Conservation (phyloP, 805 yeast species). For the Diddensiella transvaalensis region DNA sequence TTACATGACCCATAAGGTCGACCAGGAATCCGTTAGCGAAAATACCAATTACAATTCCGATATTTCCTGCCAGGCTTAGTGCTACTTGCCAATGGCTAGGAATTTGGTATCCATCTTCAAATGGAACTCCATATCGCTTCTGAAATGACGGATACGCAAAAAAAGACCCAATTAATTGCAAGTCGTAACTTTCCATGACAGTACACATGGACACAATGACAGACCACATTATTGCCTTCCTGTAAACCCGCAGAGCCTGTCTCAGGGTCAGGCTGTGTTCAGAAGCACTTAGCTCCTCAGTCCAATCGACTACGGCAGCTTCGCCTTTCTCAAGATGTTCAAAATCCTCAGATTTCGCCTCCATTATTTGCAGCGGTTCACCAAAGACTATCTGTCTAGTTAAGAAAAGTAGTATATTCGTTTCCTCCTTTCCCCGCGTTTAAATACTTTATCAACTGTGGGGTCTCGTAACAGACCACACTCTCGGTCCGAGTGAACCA, state of each 20-base stretch:
- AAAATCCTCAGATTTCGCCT: not conserved
- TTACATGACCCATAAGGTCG: conserved; percentile 45
- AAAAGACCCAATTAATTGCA: conserved; percentile 40
- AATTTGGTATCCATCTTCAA: not conserved
- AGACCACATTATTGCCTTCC: conserved; percentile 46
- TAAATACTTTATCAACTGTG: not conserved
- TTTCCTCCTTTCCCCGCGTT: not conserved
- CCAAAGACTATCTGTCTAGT: not conserved
- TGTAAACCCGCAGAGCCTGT: conserved; percentile 35
- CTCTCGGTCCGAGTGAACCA: not conserved
- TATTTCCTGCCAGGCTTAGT: conserved; percentile 16
- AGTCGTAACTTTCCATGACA: conserved; percentile 51
- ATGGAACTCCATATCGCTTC: conserved; percentile 37
- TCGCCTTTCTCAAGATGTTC: not conserved
- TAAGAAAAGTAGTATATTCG: not conserved
- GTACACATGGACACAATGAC: conserved; percentile 41
- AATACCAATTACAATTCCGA: conserved; percentile 45
- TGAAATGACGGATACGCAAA: conserved; percentile 45
- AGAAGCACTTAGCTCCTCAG: not conserved
- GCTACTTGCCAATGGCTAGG: conserved; percentile 11
- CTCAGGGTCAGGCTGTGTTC: conserved; percentile 18
- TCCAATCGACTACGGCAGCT: not conserved
- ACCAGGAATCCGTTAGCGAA: conserved; percentile 42
- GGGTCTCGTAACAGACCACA: not conserved
- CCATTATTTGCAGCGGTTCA: too few species aligned